Base-by-base conservation (phyloP, 164 flowering plant species). In the Malania oleifera region DNA sequence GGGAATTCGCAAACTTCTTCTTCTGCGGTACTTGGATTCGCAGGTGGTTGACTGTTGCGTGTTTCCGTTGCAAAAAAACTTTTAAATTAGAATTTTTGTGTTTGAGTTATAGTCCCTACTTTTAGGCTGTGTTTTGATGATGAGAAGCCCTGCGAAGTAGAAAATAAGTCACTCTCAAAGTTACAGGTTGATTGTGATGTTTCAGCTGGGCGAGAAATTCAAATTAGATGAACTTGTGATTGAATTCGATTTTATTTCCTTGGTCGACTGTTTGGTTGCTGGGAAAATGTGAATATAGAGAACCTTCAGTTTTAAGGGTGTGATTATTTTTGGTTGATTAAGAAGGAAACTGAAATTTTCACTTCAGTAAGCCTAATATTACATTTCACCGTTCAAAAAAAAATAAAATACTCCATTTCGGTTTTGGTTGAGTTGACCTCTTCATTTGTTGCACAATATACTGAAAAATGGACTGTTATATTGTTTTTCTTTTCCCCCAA, bases 11-110 rank as follows among this genome's bases (percentile, higher is more conserved):
- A 27, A 37, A 13, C 55, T 27, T 18, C 35, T 52, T 27, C 55
- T 52, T 28, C 55, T 52, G 15, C 55, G 55, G 2, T 52, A 52
- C 37, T 52, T 52, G 34, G 55, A 52, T 52, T 19, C 27, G 11
- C 55, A 52, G 55, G 55, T 52, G 22, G 0, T 28, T 52, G 2
- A 11, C n/a, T 50, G 17, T 9, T 50, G 35, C 35, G 9, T 31
- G 35, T 31, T 4, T 9, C 4, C 35, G 6, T 31, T 31, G 9
- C 9, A 9, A 31, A 31, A 31, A 31, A 4, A 9, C 35, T 31
- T 31, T 31, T 31, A 4, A 31, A 31, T 31, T 31, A 9, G 35
- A 31, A 4, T 31, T 9, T 9, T 31, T 31, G 35, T 4, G 35
- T 20, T 48, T 48, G 12, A 7, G 23, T 48, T 20, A n/a, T n/a